Conservation (phyloP, 202 grass and related monocot genomes). For the Musa balbisiana region DNA sequence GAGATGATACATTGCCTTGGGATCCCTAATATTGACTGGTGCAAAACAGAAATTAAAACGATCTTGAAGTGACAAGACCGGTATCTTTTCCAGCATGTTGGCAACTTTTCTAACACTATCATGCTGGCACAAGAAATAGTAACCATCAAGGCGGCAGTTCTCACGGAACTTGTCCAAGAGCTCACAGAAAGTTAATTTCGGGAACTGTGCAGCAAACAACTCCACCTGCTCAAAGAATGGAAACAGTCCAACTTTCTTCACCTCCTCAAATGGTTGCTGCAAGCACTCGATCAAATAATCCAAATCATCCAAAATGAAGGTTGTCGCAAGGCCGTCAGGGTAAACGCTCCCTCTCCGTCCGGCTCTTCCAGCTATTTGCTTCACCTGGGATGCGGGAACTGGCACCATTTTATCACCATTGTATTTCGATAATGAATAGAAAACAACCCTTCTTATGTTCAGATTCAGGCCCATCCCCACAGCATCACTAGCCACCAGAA, state of each 20-base stretch:
- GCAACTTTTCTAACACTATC: conserved; percentile 77
- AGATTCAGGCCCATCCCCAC: conserved; percentile 96
- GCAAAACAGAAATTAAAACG: conserved; percentile 88
- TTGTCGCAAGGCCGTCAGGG: conserved; percentile 80
- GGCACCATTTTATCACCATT: conserved; percentile 80
- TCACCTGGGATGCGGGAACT: conserved; percentile 77
- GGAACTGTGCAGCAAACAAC: conserved; percentile 69
- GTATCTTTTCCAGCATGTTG: conserved; percentile 86
- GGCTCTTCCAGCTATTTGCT: conserved; percentile 89
- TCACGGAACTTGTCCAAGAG: conserved; percentile 76
- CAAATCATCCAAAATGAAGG: conserved; percentile 75
- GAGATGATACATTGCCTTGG: conserved; percentile 97
- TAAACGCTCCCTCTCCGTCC: conserved; percentile 84
- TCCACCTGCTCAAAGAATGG: conserved; percentile 94
- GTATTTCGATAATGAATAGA: conserved; percentile 61
- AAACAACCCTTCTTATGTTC: conserved; percentile 86
- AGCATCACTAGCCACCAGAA: conserved; percentile 85
- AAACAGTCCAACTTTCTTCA: conserved; percentile 68
- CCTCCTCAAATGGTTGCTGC: conserved; percentile 69
- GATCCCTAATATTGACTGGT: conserved; percentile 86
- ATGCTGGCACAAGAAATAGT: conserved; percentile 82
- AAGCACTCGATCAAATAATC: conserved; percentile 89
- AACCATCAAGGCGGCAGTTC: conserved; percentile 62
- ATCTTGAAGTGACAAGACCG: conserved; percentile 70
- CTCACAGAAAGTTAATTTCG: conserved; percentile 46